These are phyloP conservation scores for Luzula sylvatica DNA, from an alignment of 176 grass and related monocot species.

Conservation along the genomic window DNA sequence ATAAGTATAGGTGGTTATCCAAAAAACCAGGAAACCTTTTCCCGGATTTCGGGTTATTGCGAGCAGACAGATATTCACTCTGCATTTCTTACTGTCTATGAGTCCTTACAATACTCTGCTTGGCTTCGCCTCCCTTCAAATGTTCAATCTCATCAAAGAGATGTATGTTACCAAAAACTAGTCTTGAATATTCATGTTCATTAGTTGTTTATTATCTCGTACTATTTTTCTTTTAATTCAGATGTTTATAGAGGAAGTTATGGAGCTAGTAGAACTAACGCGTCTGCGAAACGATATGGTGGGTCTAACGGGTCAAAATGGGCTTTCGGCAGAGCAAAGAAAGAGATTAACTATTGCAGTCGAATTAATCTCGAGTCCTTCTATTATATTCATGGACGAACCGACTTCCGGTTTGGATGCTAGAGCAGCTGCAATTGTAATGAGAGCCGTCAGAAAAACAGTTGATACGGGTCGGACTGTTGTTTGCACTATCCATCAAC, in stretches of 20 bases:
- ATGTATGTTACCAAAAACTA: conserved; percentile 33
- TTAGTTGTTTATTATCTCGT: conserved; percentile 5
- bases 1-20: conserved; percentile 66
- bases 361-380: conserved; percentile 81
- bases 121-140: conserved; percentile 87
- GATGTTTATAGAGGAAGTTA: conserved; percentile 93
- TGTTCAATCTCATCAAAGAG: conserved; percentile 51
- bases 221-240: conserved; percentile 24
- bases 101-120: conserved; percentile 75
- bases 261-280: conserved; percentile 68
- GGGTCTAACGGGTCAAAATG: conserved; percentile 48
- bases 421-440: conserved; percentile 85
- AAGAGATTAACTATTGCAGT: conserved; percentile 90
- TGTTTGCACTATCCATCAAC: conserved; percentile 92
- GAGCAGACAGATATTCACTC: conserved; percentile 88
- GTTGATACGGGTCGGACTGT: conserved; percentile 92
- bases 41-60: conserved; percentile 88
- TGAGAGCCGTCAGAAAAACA: conserved; percentile 86
- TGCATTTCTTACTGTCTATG: conserved; percentile 67
- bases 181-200: neutral
- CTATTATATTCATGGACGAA: conserved; percentile 95
- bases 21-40: conserved; percentile 87
- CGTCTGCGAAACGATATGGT: conserved; percentile 72
- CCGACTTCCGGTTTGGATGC: conserved; percentile 84
- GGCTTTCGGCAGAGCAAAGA: conserved; percentile 68